Evolutionary conservation across 352 stramenopile species (phyloP), one percentile per base, ranked within the genome.

Genomic region (Phytopythium kandeliae): DNA sequence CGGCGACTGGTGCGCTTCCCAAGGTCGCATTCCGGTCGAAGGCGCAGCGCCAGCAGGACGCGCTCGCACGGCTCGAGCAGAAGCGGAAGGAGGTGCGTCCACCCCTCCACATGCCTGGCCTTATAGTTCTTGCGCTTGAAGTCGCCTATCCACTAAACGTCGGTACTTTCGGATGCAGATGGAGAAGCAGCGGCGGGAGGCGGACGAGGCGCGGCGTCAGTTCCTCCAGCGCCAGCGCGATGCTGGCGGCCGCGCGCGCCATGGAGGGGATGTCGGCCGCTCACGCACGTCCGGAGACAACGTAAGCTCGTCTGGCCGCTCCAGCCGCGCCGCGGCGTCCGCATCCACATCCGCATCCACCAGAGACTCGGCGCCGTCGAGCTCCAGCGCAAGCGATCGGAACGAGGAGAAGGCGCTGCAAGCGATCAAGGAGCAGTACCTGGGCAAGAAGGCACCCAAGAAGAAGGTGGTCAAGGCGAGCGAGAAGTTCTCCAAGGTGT

Each of bases 401-500:
- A 74, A 74, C 25, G 75, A 89, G 40, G 73, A 92, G 13, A 83
- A 94, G 35, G 83, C 86, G 54, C 62, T 95, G 46, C 74, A 86
- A 51, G 67, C 65, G 9, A 72, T 97, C 53, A 94, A 94, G 47
- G 79, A 96, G 41, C 84, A 96, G 65, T 97, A 96, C 54, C 60
- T 97, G 45, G 89, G 89, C 36, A 91, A 91, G 60, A 85, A 77
- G 11, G 63, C 77, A 15, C 78, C 77, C 58, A 96, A 95, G 65
- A 96, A 96, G 48, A 93, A 91, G 59, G 69, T 96, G 21, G 74
- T 94, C 16, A 97, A 97, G 55, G 85, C 92, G 15, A 96, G 84
- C 26, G 88, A 97, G 49, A 97, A 97, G 60, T 97, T 96, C 51
- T 75, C 81, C 33, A 92, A 95, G 58, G 94, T 96, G 60, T 97